Percentiles rank a stretch among this genome's conserved stretches.
Evolutionary conservation across 495 filamentous ascomycete genomes (phyloP).

Genomic region (Aspergillus conjunctus): DNA sequence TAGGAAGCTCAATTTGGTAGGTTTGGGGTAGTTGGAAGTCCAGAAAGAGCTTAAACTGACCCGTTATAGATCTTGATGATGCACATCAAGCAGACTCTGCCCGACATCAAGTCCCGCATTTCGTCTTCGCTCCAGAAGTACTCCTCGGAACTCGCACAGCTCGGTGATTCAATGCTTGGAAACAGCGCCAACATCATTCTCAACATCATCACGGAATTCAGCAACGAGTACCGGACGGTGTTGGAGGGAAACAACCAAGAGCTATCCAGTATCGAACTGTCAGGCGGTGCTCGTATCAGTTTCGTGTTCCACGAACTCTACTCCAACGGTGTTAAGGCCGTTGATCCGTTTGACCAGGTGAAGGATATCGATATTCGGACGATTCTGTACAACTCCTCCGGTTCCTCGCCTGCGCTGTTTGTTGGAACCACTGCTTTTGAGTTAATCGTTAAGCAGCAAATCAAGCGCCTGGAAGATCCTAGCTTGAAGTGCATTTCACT

Average conservation of each 20-base stretch:
- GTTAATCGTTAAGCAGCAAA: conserved; percentile 97
- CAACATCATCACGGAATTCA: conserved; percentile 98
- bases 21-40: conserved; percentile 15
- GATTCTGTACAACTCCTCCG: conserved; percentile 97
- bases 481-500: conserved; percentile 95
- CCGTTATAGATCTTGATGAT: conserved; percentile 88
- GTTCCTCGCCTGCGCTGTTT: conserved; percentile 94
- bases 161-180: conserved; percentile 95
- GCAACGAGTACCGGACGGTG: conserved; percentile 93
- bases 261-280: conserved; percentile 89
- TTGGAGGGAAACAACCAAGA: conserved; percentile 96
- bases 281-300: conserved; percentile 96
- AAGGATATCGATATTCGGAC: conserved; percentile 98
- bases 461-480: conserved; percentile 94
- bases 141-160: conserved; percentile 70
- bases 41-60: conserved; percentile 10
- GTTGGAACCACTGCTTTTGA: conserved; percentile 98
- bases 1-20: conserved; percentile 88
- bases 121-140: conserved; percentile 92
- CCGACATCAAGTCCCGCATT: conserved; percentile 97
- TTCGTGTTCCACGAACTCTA: conserved; percentile 99
- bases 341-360: conserved; percentile 96
- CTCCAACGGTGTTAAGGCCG: conserved; percentile 95
- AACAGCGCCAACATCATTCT: conserved; percentile 95
- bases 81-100: conserved; percentile 99